phyloP scores from a whole-genome alignment of 805 yeast genomes.

The Suhomyces sp. region DNA sequence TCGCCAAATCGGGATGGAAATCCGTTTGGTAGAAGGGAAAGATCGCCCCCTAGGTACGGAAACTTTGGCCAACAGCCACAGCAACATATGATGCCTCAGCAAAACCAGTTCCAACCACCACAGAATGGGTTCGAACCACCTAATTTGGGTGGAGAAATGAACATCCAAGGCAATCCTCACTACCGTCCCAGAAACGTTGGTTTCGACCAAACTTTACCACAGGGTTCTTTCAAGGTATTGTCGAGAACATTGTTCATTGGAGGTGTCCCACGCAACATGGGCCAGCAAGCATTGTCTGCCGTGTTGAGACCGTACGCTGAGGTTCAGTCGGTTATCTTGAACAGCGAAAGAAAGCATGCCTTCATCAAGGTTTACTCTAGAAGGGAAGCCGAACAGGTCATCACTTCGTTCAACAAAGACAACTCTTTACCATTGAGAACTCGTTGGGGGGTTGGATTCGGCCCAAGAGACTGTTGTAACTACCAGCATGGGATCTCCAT shows the following conservation, averaged over 20 bases:
- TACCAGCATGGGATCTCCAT: slow-evolving; percentile 87
- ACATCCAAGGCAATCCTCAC: slow-evolving; percentile 69
- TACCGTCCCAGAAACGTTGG: slow-evolving; percentile 72
- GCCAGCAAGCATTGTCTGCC: slow-evolving; percentile 65
- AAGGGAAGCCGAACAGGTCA: slow-evolving; percentile 82
- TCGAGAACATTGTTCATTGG: slow-evolving; percentile 93
- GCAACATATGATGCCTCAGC: slow-evolving; percentile 2
- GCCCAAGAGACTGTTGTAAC: slow-evolving; percentile 97
- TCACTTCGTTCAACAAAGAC: slow-evolving; percentile 67
- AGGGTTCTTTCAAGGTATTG: slow-evolving; percentile 75
- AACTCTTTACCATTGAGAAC: slow-evolving; percentile 69
- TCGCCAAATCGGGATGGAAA: slow-evolving; percentile 42
- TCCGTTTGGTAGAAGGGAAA: slow-evolving; percentile 19
- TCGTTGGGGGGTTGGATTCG: slow-evolving; percentile 99
- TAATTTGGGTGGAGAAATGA: slow-evolving; percentile 43
- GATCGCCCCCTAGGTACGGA: slow-evolving; percentile 28
- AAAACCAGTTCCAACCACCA: slow-evolving; percentile 7
- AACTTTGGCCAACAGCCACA: slow-evolving; percentile 8
- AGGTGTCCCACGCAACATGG: slow-evolving; percentile 84
- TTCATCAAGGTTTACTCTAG: slow-evolving; percentile 93
- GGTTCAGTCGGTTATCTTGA: slow-evolving; percentile 86
- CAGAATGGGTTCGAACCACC: slow-evolving; percentile 5
- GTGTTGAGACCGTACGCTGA: slow-evolving; percentile 82
- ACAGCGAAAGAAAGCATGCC: slow-evolving; percentile 90
- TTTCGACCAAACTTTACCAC: slow-evolving; percentile 68